Evolutionary conservation across 768 basidiomycete species (phyloP).

Genomic region (Floccularia luteovirens): DNA sequence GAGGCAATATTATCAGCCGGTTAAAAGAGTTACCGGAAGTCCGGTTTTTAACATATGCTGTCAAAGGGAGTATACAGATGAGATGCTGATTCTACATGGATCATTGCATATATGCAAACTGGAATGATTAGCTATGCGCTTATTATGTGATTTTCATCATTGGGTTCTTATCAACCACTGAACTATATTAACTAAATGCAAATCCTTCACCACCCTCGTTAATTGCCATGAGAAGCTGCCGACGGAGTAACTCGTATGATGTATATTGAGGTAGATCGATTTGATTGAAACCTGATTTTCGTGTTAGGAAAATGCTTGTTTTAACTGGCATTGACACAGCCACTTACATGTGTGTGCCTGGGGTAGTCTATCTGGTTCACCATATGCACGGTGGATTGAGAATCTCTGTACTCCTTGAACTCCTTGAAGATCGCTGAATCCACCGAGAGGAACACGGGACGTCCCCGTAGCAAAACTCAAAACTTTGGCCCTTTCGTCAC

Average conservation of each 20-base stretch:
- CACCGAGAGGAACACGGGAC: slow-evolving; percentile 88
- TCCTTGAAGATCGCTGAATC: slow-evolving; percentile 93
- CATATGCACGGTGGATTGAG: slow-evolving; percentile 93
- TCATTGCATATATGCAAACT: too few relatives aligned
- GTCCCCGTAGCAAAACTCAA: slow-evolving; percentile 95
- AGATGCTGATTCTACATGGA: neutral
- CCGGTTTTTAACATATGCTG: too few relatives aligned
- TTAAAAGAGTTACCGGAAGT: too few relatives aligned
- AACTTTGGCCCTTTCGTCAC: slow-evolving; percentile 94
- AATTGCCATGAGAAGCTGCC: slow-evolving; percentile 85
- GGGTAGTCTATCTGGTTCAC: slow-evolving; percentile 75
- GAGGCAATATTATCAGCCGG: neutral
- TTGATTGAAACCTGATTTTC: slow-evolving; percentile 74
- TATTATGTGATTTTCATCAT: too few relatives aligned
- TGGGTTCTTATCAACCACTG: too few relatives aligned
- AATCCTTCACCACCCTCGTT: slow-evolving; percentile 96
- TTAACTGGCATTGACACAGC: slow-evolving; percentile 1
- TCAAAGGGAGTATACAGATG: slow-evolving; percentile 1
- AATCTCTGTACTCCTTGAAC: slow-evolving; percentile 93
- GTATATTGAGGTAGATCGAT: slow-evolving; percentile 93
- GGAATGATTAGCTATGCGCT: too few relatives aligned
- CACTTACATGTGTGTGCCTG: slow-evolving; percentile 85
- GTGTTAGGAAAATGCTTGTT: neutral
- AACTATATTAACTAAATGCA: slow-evolving; percentile 71
- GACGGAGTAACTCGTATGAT: slow-evolving; percentile 93